Conservation (phyloP, 1,284 basidiomycete genomes). For the Cerioporus squamosus region DNA sequence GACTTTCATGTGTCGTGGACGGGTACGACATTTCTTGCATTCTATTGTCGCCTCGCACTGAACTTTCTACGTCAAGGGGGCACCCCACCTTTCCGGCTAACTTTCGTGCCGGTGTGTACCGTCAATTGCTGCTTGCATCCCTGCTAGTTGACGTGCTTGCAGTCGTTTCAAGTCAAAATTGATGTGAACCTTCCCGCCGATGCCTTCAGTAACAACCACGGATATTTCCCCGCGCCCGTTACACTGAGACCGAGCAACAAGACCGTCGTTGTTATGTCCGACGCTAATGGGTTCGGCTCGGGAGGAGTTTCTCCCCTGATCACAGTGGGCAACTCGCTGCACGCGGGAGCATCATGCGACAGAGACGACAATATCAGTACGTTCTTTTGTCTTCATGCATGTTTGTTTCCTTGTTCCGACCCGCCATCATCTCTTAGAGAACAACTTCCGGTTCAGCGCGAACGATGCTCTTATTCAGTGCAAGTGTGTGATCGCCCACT, state of each 20-base stretch:
- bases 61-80: constrained; percentile 50
- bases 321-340: constrained; percentile 51
- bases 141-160: not conserved
- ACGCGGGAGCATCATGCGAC: constrained; percentile 49
- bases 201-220: constrained; percentile 57
- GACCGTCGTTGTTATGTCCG: constrained; percentile 71
- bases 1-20: constrained; percentile 62
- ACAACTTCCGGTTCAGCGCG: constrained; percentile 53
- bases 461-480: constrained; percentile 66
- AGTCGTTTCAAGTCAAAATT: constrained; percentile 57
- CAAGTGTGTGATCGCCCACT: constrained; percentile 51
- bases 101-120: constrained; percentile 59
- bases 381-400: constrained; percentile 19
- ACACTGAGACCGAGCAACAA: constrained; percentile 42
- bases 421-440: not conserved
- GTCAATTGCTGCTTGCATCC: not conserved
- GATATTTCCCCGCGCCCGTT: constrained; percentile 54
- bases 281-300: constrained; percentile 68
- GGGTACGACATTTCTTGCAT: constrained; percentile 45
- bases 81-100: constrained; percentile 59
- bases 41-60: not conserved
- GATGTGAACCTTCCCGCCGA: constrained; percentile 60
- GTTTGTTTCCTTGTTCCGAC: not conserved
- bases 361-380: constrained; percentile 45
- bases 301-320: constrained; percentile 63